phyloP scores from a whole-genome alignment of 306 rosid species.

The Sicyos edulis region DNA sequence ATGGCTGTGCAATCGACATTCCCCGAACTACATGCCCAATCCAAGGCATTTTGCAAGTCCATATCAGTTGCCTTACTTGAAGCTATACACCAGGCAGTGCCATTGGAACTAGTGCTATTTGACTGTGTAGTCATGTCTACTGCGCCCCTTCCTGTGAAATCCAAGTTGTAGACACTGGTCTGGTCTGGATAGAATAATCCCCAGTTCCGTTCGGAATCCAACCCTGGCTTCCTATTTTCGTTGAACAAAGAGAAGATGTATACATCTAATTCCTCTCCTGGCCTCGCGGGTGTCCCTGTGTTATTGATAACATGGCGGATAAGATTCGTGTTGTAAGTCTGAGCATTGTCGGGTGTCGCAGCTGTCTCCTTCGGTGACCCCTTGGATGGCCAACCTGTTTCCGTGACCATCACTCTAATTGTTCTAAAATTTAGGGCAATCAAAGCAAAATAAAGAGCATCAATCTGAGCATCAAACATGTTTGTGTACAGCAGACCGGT shows the following conservation, averaged over 20 bases:
- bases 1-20: conserved; percentile 87
- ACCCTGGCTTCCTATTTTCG: conserved; percentile 87
- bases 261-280: conserved; percentile 38
- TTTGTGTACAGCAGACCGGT: conserved; percentile 85
- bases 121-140: conserved; percentile 47
- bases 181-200: conserved; percentile 90
- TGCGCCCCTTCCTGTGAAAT: conserved; percentile 73
- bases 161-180: conserved; percentile 89
- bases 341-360: conserved; percentile 72
- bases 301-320: conserved; percentile 47
- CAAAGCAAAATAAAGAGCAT: conserved; percentile 82
- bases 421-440: conserved; percentile 87
- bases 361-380: conserved; percentile 92
- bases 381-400: conserved; percentile 98
- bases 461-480: conserved; percentile 97
- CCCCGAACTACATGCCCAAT: conserved; percentile 98
- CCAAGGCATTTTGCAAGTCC: conserved; percentile 84
- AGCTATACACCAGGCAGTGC: conserved; percentile 88
- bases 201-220: conserved; percentile 97
- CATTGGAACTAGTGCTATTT: conserved; percentile 55
- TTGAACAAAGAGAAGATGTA: conserved; percentile 62
- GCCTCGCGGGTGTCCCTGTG: conserved; percentile 48
- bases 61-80: conserved; percentile 69
- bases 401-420: conserved; percentile 80
- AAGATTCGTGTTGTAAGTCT: conserved; percentile 59